Evolutionary conservation across 129 eudicot genomes (phyloP).

Genomic region (Flaveria bidentis): DNA sequence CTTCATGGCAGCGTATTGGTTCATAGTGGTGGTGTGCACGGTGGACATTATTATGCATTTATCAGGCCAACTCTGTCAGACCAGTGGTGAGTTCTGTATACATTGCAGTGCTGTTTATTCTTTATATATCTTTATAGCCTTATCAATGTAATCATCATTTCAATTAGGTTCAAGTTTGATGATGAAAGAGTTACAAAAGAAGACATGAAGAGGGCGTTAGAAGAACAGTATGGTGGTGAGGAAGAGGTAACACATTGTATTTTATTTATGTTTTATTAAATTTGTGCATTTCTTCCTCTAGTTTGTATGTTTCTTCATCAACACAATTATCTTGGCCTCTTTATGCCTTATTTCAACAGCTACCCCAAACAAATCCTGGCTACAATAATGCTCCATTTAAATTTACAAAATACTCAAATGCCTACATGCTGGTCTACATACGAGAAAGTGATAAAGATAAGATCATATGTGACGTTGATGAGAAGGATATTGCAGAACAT

Average conservation of each 20-base stretch:
- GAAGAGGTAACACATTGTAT: constrained; percentile 59
- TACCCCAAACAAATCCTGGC: constrained; percentile 92
- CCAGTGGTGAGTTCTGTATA: constrained; percentile 55
- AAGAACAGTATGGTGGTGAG: constrained; percentile 98
- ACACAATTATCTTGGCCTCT: constrained; percentile 11
- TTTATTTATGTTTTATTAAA: neutral
- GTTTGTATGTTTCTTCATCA: neutral
- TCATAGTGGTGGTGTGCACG: constrained; percentile 98
- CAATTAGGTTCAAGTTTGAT: constrained; percentile 79
- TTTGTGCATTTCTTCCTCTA: constrained; percentile 12
- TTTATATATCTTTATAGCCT: neutral
- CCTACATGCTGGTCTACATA: constrained; percentile 95
- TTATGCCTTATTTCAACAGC: constrained; percentile 43
- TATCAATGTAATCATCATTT: constrained; percentile 1
- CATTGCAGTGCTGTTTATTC: constrained; percentile 5
- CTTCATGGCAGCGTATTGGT: constrained; percentile 77
- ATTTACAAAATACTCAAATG: constrained; percentile 91
- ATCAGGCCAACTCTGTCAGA: constrained; percentile 91
- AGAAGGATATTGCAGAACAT: constrained; percentile 92
- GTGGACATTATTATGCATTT: constrained; percentile 92
- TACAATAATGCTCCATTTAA: constrained; percentile 78
- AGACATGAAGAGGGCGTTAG: constrained; percentile 81
- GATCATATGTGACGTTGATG: constrained; percentile 82
- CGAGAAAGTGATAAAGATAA: constrained; percentile 93
- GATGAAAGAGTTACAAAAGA: constrained; percentile 96